These are phyloP conservation scores for Salix udensis DNA, from an alignment of 345 rosid species.

Conservation along the genomic window DNA sequence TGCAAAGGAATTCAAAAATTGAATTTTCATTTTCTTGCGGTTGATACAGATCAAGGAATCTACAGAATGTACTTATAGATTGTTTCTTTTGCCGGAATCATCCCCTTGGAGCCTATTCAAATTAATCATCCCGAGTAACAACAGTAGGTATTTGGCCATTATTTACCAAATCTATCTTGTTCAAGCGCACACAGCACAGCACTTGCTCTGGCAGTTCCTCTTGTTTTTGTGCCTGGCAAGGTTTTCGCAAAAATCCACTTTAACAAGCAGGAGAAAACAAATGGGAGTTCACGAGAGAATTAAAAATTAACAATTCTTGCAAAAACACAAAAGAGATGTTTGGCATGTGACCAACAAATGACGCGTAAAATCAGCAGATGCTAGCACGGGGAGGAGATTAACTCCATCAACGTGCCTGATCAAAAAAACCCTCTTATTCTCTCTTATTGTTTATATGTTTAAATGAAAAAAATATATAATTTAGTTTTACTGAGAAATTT, in stretches of 20 bases:
- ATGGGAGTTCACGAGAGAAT: no score
- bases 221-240: constrained; percentile 65
- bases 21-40: not conserved
- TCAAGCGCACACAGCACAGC: constrained; percentile 62
- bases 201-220: constrained; percentile 87
- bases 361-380: no score
- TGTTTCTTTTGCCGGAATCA: not conserved
- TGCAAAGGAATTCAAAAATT: not conserved
- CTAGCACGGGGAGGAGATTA: no score
- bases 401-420: no score
- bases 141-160: constrained; percentile 67
- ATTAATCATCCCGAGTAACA: constrained; percentile 34
- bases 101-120: constrained; percentile 1
- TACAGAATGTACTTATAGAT: not conserved
- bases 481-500: no score
- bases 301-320: no score
- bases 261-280: not conserved
- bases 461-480: no score
- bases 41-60: not conserved
- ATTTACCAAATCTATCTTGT: constrained; percentile 66
- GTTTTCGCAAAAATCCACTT: not conserved
- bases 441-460: no score
- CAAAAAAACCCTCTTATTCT: no score
- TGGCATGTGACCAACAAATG: no score
- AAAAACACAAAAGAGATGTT: no score